Evolutionary conservation across 2,329 filamentous ascomycete genomes (phyloP), one percentile per base, ranked within the genome.

Genomic region (Orbilia javanica): DNA sequence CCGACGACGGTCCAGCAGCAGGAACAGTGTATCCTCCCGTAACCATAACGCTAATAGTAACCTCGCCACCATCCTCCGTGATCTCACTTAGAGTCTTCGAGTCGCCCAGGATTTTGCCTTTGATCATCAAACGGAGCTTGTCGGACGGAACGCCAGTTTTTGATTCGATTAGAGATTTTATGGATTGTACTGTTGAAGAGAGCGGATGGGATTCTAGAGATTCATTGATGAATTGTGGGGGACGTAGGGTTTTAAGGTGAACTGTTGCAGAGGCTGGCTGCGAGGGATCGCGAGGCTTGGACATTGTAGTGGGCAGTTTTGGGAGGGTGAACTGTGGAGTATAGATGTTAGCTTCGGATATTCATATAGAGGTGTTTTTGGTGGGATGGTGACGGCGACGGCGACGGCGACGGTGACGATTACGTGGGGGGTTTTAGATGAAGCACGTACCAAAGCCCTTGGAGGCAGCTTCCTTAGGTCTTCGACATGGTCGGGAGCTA

Each of bases 401-500:
- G 27, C 18, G 42, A 15, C 1, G 36, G 36, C 13, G 36, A 39
- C n/a, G 36, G 27, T 10, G 42, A 20, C 18, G 50, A 53, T 52
- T 11, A 31, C 20, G 31, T 44, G 42, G 42, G 42, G 25, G 22
- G 36, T 36, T 63, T 7, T 65, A 83, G 39, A 27, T 50, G 68
- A 42, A 71, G 57, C 3, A 60, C 55, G 55, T 88, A 97, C 95
- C 15, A 94, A 91, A 80, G 90, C 88, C 79, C 92, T 90, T 27
- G 92, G 86, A 25, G 93, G 92, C 83, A 95, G 94, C 80, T 88
- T 89, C 82, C 90, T 90, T 62, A 93, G 90, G 83, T 97, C 93
- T 85, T 95, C 93, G 84, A 96, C 90, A 89, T 97, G 92, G 84
- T 98, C 93, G 80, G 92, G 87, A n/a, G 91, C 90, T 80, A 98